phyloP scores from a whole-genome alignment of 495 filamentous ascomycete species.

The Niebla homalea region DNA sequence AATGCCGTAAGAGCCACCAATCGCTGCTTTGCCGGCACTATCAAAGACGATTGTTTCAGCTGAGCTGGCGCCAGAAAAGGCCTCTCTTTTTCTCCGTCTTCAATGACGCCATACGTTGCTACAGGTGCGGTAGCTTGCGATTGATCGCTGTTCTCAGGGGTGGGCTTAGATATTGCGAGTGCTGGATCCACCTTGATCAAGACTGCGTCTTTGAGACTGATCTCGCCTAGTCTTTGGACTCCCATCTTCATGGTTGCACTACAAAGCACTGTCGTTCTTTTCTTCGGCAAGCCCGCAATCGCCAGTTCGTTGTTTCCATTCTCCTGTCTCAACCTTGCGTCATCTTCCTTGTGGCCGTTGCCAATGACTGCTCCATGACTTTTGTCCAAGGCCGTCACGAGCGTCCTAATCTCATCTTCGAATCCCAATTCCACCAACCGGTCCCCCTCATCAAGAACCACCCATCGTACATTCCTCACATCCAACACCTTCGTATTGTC shows the following conservation, averaged over 20 bases:
- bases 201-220: conserved; percentile 83
- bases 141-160: conserved; percentile 7
- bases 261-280: conserved; percentile 79
- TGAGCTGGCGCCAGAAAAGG: conserved; percentile 81
- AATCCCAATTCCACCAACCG: conserved; percentile 94
- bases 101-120: neutral
- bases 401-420: conserved; percentile 71
- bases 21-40: conserved; percentile 78
- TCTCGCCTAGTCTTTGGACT: conserved; percentile 80
- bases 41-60: conserved; percentile 76
- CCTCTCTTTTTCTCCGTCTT: conserved; percentile 29
- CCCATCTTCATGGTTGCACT: conserved; percentile 96
- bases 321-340: neutral
- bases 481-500: conserved; percentile 82
- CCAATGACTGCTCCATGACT: conserved; percentile 4
- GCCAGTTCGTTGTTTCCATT: conserved; percentile 9
- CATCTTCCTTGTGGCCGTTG: conserved; percentile 26
- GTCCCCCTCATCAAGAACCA: conserved; percentile 92
- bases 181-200: conserved; percentile 63
- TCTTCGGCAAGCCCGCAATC: conserved; percentile 50
- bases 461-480: conserved; percentile 79
- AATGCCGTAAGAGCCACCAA: conserved; percentile 74
- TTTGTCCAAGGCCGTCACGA: conserved; percentile 59
- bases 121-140: neutral
- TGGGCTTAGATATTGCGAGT: neutral